Evolutionary conservation across 2,329 filamentous ascomycete genomes (phyloP).

Genomic region (Cladophialophora chaetospira): DNA sequence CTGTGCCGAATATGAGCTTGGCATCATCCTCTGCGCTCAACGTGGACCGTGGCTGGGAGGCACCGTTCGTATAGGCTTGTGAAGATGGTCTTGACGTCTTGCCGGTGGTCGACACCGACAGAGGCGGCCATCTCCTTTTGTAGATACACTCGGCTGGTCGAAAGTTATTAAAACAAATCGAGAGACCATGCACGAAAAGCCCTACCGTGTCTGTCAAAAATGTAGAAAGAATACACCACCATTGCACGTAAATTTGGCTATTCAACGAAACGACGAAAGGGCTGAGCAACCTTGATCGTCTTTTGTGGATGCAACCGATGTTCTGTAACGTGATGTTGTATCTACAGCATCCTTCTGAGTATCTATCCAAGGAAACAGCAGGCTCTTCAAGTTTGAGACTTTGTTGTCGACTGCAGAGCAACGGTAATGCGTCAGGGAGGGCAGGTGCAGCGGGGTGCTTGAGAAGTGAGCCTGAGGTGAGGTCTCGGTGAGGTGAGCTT

Average conservation of each 20-base stretch:
- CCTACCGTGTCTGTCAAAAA: slow-evolving; percentile 97
- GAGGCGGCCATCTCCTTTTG: slow-evolving; percentile 77
- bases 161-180: neutral
- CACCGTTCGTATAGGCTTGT: slow-evolving; percentile 48
- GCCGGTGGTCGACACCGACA: slow-evolving; percentile 49
- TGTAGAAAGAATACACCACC: slow-evolving; percentile 97
- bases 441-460: slow-evolving; percentile 20
- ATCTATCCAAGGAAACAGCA: too few relatives aligned
- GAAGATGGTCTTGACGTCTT: slow-evolving; percentile 55
- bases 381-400: too few relatives aligned
- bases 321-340: too few relatives aligned
- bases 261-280: neutral
- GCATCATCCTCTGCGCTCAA: slow-evolving; percentile 75
- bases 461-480: neutral
- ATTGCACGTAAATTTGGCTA: slow-evolving; percentile 54
- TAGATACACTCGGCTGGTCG: slow-evolving; percentile 91
- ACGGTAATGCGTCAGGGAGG: neutral
- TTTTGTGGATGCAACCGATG: too few relatives aligned
- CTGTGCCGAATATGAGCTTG: slow-evolving; percentile 94
- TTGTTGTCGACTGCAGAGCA: too few relatives aligned
- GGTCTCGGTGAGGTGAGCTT: too few relatives aligned
- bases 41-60: slow-evolving; percentile 42
- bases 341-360: too few relatives aligned
- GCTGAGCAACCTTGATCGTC: neutral
- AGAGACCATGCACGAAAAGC: neutral